phyloP scores from a whole-genome alignment of 768 basidiomycete species.

The Trichaptum fuscoviolaceum region DNA sequence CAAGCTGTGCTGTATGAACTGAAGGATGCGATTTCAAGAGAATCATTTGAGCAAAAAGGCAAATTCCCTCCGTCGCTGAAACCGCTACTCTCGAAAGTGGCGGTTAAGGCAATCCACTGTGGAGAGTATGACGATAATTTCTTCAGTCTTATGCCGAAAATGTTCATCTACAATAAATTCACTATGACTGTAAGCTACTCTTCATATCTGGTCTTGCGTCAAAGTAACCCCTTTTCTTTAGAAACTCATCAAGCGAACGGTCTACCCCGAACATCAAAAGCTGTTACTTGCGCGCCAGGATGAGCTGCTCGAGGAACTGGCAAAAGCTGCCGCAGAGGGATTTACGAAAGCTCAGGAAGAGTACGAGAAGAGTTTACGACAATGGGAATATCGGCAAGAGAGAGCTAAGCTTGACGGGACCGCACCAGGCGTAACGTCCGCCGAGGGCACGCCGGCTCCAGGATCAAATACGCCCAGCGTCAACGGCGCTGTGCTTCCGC shows the following conservation, averaged over 20 bases:
- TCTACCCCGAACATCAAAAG: conserved; percentile 67
- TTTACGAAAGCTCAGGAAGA: conserved; percentile 70
- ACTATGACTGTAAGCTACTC: conserved; percentile 70
- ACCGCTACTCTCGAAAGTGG: conserved; percentile 63
- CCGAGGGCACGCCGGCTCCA: conserved; percentile 30
- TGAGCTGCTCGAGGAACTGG: conserved; percentile 58
- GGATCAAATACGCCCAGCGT: conserved; percentile 21
- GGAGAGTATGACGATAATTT: conserved; percentile 91
- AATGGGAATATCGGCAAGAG: conserved; percentile 58
- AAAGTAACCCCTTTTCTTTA: conserved; percentile 32
- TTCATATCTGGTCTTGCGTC: no score
- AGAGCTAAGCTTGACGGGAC: conserved; percentile 30
- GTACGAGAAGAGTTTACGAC: conserved; percentile 62
- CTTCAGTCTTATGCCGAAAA: conserved; percentile 78
- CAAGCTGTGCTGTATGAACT: conserved; percentile 57
- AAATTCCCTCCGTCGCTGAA: conserved; percentile 86
- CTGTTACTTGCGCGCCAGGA: conserved; percentile 67
- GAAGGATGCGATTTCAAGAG: conserved; percentile 52
- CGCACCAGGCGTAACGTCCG: conserved; percentile 26
- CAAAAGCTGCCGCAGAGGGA: conserved; percentile 53
- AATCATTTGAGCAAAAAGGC: conserved; percentile 67
- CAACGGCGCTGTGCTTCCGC: conserved; percentile 16
- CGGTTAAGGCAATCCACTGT: conserved; percentile 72
- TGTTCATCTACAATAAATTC: conserved; percentile 95
- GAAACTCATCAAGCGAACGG: conserved; percentile 93